phyloP scores from a whole-genome alignment of 1,284 basidiomycete genomes.

The Inonotus hispidus region DNA sequence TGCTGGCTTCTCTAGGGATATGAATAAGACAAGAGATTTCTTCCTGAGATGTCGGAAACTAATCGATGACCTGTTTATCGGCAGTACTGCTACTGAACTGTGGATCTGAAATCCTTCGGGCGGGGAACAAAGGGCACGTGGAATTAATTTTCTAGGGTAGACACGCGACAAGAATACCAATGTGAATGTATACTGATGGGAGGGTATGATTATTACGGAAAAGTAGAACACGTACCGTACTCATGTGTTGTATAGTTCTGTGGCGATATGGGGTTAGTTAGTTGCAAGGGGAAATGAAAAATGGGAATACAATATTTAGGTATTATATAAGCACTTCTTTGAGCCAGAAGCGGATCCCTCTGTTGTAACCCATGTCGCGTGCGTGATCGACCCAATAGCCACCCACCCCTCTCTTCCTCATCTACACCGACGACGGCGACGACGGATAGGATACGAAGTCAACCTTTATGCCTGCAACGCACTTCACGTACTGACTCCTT shows the following conservation, averaged over 20 bases:
- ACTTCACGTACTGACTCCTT: not conserved
- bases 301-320: not conserved
- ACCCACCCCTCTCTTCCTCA: not conserved
- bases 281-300: not conserved
- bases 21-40: constrained; percentile 11
- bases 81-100: not conserved
- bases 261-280: too few relatives aligned
- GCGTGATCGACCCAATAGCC: not conserved
- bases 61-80: constrained; percentile 7
- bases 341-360: not conserved
- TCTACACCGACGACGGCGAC: not conserved
- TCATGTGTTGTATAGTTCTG: too few relatives aligned
- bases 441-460: not conserved
- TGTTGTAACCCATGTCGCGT: not conserved
- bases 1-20: constrained; percentile 5
- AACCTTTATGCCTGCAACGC: not conserved
- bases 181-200: not conserved
- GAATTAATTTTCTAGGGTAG: not conserved
- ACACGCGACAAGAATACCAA: constrained; percentile 2
- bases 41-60: constrained; percentile 9
- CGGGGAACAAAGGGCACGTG: not conserved
- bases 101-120: not conserved
- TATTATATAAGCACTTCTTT: not conserved
- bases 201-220: not conserved
- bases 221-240: not conserved